Percentiles rank a stretch among this genome's conserved stretches.
Evolutionary conservation across 768 basidiomycete genomes (phyloP).

Genomic region (Pleurotus djamor): DNA sequence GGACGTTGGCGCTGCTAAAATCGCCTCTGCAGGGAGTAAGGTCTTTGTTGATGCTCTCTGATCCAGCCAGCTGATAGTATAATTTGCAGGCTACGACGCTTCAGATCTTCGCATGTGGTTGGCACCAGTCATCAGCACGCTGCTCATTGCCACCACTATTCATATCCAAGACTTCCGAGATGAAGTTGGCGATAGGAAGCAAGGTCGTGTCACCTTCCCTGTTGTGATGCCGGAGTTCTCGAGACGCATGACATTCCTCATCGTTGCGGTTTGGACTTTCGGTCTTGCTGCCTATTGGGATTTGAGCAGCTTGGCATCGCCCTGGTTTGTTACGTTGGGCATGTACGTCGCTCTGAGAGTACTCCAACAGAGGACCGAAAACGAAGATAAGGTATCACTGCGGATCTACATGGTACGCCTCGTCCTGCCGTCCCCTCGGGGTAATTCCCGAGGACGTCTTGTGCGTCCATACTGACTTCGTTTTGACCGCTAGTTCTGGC

Average conservation of each 20-base stretch:
- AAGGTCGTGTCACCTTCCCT: conserved; percentile 11
- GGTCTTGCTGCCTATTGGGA: conserved; percentile 6
- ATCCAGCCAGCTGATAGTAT: neutral
- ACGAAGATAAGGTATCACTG: conserved; percentile 6
- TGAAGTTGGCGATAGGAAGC: conserved; percentile 9
- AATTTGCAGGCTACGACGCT: neutral
- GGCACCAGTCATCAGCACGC: conserved; percentile 4
- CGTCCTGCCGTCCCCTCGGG: neutral
- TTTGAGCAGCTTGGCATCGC: neutral
- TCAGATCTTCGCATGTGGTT: conserved; percentile 1
- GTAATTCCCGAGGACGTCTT: no score
- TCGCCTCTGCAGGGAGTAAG: conserved; percentile 4
- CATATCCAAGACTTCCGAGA: conserved; percentile 12
- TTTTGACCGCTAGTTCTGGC: neutral
- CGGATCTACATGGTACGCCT: conserved; percentile 5
- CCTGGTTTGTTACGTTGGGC: conserved; percentile 4
- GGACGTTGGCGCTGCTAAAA: conserved; percentile 8
- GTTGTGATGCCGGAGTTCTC: conserved; percentile 8
- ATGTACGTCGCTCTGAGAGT: conserved; percentile 7
- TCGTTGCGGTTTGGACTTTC: conserved; percentile 6
- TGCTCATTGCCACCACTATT: conserved; percentile 11
- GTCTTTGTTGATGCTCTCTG: neutral
- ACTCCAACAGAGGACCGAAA: neutral
- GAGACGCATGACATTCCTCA: conserved; percentile 1
- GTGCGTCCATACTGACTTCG: neutral